Base-by-base conservation (phyloP, 139 green algal species). In the Chlamydomonas sp. region DNA sequence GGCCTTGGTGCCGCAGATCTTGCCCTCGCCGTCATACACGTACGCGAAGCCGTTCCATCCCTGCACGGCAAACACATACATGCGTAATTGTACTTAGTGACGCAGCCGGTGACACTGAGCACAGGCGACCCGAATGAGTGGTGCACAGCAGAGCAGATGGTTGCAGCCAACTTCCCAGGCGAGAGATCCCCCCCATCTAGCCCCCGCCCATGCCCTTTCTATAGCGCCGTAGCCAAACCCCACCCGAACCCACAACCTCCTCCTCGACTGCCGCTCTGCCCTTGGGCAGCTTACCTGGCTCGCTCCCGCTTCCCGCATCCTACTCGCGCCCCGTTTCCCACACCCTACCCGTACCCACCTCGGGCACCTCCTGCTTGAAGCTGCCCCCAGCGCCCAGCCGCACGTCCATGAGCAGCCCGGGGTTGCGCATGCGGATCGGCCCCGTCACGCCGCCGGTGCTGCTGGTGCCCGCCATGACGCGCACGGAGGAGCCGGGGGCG, bases 381-480 rank as follows among this genome's bases (percentile, higher is more conserved):
- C 17, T 86, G 14, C 78, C 90, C 0, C 95, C 94, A 1, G 91
- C 63, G 58, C 77, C 62, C 63, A 98, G 69, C 5, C 86, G 85
- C 15, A 98, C 96, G 72, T 98, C 96, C 88, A 98, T 88, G 59
- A 98, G 91, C 90, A 97, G 79, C 14, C 96, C 94, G 1, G 96
- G 96, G 89, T 98, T 97, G 80, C 93, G 92, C 94, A 98, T 93
- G 77, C 90, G 89, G 84, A 98, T 96, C 77, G 95, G 95, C 0
- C 95, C 94, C 6, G 67, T 84, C 0, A 78, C 84, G 57, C 91
- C 92, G 0, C 74, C 59, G 62, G 12, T 80, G 68, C 15, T 89
- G 31, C 31, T 49, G 31, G 31, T 72, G 57, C 97, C 97, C 1
- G 96, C 96, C 95, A 99, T 96, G 17, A 98, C 95, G 0, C 97